Evolutionary conservation across 768 basidiomycete genomes (phyloP).

Genomic region (Suillus weaverae): DNA sequence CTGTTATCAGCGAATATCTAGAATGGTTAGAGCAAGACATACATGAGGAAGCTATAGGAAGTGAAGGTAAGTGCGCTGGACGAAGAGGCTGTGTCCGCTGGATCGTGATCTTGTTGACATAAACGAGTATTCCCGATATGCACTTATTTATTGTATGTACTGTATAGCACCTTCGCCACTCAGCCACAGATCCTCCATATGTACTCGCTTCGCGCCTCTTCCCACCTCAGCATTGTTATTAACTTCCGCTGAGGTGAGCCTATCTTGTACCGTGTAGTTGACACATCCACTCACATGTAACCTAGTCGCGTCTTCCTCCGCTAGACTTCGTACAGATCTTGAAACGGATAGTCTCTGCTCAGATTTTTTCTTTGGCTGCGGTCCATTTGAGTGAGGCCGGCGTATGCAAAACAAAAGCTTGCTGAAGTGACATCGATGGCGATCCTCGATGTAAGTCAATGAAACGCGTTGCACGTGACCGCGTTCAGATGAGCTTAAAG

Average conservation of each 20-base stretch:
- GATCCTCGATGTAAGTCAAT: background rate
- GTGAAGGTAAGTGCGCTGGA: conserved; percentile 67
- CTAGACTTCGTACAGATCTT: no score
- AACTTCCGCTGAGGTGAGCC: no score
- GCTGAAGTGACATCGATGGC: conserved; percentile 12
- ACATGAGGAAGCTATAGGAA: conserved; percentile 82
- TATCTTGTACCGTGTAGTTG: no score
- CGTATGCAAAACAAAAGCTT: conserved; percentile 20
- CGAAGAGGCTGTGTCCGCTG: conserved; percentile 55
- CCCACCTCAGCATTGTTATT: no score
- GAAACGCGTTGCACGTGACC: background rate
- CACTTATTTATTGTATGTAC: no score
- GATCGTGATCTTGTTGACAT: conserved; percentile 33
- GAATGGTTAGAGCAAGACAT: conserved; percentile 13
- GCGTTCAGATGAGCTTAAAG: no score
- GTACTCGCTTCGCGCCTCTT: no score
- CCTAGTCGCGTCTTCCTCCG: no score
- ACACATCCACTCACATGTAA: no score
- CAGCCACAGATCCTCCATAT: no score
- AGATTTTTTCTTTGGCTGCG: conserved; percentile 57
- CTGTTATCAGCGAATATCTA: conserved; percentile 9
- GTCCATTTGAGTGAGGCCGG: conserved; percentile 49
- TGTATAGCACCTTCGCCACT: no score
- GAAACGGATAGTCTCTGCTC: conserved; percentile 59
- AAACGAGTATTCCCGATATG: no score